Conservation (phyloP, 1,284 basidiomycete species). For the Tylopilus sp. region DNA sequence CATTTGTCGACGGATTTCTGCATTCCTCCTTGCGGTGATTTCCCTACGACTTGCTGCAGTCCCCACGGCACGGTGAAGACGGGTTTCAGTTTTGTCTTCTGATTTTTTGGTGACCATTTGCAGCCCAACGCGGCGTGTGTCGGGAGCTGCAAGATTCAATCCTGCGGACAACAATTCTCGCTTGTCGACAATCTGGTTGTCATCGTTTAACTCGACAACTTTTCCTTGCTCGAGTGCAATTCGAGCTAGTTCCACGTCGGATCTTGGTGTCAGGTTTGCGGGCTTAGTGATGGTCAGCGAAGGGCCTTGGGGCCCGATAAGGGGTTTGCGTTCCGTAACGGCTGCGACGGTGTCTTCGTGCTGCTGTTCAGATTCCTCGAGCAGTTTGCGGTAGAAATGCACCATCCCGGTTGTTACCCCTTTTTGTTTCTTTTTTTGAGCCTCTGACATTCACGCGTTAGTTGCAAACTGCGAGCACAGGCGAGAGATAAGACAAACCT, state of each 20-base stretch:
- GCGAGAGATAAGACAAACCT: conserved; percentile 49
- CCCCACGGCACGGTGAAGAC: conserved; percentile 71
- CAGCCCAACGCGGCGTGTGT: conserved; percentile 62
- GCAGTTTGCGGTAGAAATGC: conserved; percentile 80
- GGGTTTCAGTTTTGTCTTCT: conserved; percentile 34
- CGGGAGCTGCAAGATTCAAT: conserved; percentile 82
- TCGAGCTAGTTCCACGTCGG: conserved; percentile 71
- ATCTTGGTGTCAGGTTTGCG: conserved; percentile 51
- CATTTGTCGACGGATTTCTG: conserved; percentile 73
- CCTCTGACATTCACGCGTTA: conserved; percentile 39
- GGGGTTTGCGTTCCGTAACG: conserved; percentile 47
- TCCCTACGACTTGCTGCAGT: conserved; percentile 74
- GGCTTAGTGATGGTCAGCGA: conserved; percentile 69
- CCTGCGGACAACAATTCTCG: conserved; percentile 89
- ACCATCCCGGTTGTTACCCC: conserved; percentile 70
- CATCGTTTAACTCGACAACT: conserved; percentile 94
- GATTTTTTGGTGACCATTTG: conserved; percentile 30
- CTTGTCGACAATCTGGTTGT: conserved; percentile 96
- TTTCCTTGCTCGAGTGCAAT: conserved; percentile 71
- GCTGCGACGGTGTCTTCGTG: conserved; percentile 85
- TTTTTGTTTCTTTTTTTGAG: conserved; percentile 61
- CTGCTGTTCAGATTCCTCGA: conserved; percentile 77
- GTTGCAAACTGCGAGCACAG: not conserved
- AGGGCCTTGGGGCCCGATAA: conserved; percentile 59
- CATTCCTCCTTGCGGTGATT: conserved; percentile 73